Evolutionary conservation across 768 basidiomycete genomes (phyloP).

Genomic region (Pisolithus orientalis): DNA sequence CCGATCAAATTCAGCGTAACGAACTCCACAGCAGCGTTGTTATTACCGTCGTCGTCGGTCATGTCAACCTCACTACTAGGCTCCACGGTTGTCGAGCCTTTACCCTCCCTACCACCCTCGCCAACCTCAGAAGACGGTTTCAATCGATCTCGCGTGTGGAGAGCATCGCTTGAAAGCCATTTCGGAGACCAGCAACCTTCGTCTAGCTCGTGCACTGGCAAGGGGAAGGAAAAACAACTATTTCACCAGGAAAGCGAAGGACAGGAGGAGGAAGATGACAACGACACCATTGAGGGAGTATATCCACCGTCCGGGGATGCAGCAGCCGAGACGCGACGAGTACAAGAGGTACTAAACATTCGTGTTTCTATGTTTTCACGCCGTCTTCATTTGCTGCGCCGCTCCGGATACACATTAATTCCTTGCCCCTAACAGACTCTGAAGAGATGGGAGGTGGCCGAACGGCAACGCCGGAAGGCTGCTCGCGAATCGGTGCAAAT

Average conservation of each 20-base stretch:
- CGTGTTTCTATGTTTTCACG: neutral
- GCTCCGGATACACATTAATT: neutral
- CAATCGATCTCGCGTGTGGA: neutral
- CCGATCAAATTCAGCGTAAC: too few relatives aligned
- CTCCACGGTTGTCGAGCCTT: neutral
- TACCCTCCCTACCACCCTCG: neutral
- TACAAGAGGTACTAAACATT: conserved; percentile 58
- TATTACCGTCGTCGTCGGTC: too few relatives aligned
- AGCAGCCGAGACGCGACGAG: conserved; percentile 56
- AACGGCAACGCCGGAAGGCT: conserved; percentile 68
- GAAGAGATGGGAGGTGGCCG: conserved; percentile 70
- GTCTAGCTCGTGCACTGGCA: conserved; percentile 17
- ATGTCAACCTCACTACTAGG: neutral
- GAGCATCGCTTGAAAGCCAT: neutral
- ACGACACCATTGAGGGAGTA: conserved; percentile 18
- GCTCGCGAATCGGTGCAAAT: conserved; percentile 49
- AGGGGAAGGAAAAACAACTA: conserved; percentile 30
- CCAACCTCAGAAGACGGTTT: neutral
- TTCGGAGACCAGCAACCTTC: neutral
- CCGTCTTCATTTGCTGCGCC: neutral
- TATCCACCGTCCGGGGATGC: conserved; percentile 71
- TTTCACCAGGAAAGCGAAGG: conserved; percentile 11
- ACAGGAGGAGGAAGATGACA: conserved; percentile 18
- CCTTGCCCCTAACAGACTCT: conserved; percentile 47
- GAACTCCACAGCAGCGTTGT: too few relatives aligned